A percentile compares a stretch with the other conserved stretches of the same genome.
Conservation (phyloP, 225 moss, liverwort and hornwort genomes). For the Asterella californica region DNA sequence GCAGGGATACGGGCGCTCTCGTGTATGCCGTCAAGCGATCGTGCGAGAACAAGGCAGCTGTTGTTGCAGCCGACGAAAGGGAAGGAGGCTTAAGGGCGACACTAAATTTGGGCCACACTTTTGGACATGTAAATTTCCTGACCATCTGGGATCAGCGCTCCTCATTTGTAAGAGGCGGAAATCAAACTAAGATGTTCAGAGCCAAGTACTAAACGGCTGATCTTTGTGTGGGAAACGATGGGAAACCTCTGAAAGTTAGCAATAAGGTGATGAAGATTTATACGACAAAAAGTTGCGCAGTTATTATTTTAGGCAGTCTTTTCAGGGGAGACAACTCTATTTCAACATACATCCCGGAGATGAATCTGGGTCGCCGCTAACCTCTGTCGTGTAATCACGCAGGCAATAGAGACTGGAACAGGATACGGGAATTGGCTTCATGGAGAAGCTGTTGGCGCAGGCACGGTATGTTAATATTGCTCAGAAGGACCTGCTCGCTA, state of each 20-base stretch:
- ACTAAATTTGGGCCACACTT: constrained; percentile 90
- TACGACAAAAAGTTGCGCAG: neutral
- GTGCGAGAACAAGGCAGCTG: constrained; percentile 98
- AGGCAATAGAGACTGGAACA: constrained; percentile 91
- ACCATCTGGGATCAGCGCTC: neutral
- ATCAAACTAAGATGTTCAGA: no score
- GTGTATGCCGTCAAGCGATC: constrained; percentile 90
- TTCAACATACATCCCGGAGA: neutral
- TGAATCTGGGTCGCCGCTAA: neutral
- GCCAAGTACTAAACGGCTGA: no score
- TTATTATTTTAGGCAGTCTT: neutral
- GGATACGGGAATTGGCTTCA: constrained; percentile 98
- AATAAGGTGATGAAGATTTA: neutral
- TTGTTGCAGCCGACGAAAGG: constrained; percentile 85
- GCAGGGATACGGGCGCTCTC: constrained; percentile 68
- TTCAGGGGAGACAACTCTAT: neutral
- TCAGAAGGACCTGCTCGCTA: neutral
- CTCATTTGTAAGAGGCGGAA: no score
- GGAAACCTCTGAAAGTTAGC: neutral
- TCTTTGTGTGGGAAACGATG: neutral
- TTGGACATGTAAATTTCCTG: constrained; percentile 59
- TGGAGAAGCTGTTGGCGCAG: constrained; percentile 87
- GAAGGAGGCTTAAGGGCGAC: constrained; percentile 94
- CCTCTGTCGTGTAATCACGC: neutral
- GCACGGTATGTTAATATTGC: constrained; percentile 40